Evolutionary conservation across 768 basidiomycete genomes (phyloP).

Genomic region (Boletus rex-veris): DNA sequence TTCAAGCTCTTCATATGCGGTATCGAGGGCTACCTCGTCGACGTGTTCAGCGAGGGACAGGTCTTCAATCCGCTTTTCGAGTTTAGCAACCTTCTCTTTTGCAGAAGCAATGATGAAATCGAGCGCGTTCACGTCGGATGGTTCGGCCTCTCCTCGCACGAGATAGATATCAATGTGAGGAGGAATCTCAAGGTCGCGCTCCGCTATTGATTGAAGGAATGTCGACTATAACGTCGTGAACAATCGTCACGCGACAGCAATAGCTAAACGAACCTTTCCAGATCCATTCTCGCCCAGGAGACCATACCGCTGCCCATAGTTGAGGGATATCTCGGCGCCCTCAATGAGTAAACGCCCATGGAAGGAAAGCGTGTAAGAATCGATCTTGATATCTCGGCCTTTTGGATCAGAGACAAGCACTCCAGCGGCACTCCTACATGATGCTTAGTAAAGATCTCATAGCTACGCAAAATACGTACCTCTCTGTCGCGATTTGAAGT

Average conservation of each 20-base stretch:
- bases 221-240: constrained; percentile 62
- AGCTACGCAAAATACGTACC: constrained; percentile 41
- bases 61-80: constrained; percentile 93
- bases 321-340: constrained; percentile 64
- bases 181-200: constrained; percentile 93
- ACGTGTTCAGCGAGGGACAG: constrained; percentile 85
- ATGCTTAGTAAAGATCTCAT: constrained; percentile 5
- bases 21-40: constrained; percentile 84
- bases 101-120: constrained; percentile 96
- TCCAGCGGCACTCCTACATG: constrained; percentile 76
- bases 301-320: constrained; percentile 93
- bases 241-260: constrained; percentile 1
- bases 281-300: constrained; percentile 96
- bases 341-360: constrained; percentile 86
- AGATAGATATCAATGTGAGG: constrained; percentile 97
- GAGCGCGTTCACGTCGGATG: constrained; percentile 91
- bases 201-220: constrained; percentile 91
- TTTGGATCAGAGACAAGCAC: constrained; percentile 92
- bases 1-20: constrained; percentile 93
- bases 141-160: constrained; percentile 93
- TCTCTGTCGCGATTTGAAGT: constrained; percentile 84
- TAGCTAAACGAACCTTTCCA: constrained; percentile 73
- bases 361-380: constrained; percentile 93
- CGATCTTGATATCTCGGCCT: constrained; percentile 96
- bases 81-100: constrained; percentile 84